Base-by-base conservation (phyloP, 345 rosid species). In the Ceriops zippeliana region DNA sequence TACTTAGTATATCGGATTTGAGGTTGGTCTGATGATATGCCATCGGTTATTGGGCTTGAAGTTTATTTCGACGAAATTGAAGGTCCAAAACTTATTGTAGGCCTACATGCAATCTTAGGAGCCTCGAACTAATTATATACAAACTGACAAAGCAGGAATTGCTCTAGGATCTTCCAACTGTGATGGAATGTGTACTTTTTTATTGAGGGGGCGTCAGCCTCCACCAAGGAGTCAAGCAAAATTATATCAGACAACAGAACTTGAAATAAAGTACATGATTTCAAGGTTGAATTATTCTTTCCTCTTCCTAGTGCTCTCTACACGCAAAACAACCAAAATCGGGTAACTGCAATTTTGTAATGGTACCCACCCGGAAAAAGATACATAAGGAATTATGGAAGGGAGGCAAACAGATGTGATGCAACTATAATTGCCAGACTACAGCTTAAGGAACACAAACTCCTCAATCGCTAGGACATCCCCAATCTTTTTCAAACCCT, bases 241-340 rank as follows among this genome's bases (percentile, higher is more conserved):
- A 4, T 58, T 66, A 46, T 21, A 56, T 20, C 56, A 65, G 61
- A 65, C 24, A 28, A 16, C 3, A 73, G 7, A 24, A 49, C 62
- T 70, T 49, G 37, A 6, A 2, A 61, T 22, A 28, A 42, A 32
- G 70, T 54, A 64, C 11, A 69, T 11, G 22, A 9, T 62, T 51
- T 35, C 24, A 54, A 17, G 53, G 5, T 56, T 47, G 62, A 58
- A 65, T 80, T 76, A 80, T 77, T 80, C 53, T 56, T 49, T 35
- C 34, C 68, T 60, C 28, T 11, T 1, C 52, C 71, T 27, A 46
- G 38, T 49, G n/a, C 73, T 71, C 73, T 71, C 52, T 21, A 69
- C 27, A 71, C 22, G 59, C 24, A 34, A 1, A 74, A 59, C 71
- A 60, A 56, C 52, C 82, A 83, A 80, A 83, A 80, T 67, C 52